phyloP scores from a whole-genome alignment of 78 protist species.

The Protostelium mycophagum region DNA sequence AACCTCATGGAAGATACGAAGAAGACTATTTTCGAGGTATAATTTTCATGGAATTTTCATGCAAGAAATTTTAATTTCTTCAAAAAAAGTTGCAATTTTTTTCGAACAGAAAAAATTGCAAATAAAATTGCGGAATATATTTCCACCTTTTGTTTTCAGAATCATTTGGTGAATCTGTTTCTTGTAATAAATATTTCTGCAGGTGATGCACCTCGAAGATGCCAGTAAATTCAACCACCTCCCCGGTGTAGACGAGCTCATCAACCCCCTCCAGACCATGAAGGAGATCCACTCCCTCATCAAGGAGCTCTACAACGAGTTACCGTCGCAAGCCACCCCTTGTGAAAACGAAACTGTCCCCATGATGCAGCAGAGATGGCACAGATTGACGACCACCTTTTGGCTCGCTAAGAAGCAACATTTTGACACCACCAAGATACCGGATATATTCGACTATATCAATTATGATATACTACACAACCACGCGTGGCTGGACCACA shows the following conservation, averaged over 20 bases:
- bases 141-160: no score
- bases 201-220: neutral
- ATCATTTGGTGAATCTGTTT: no score
- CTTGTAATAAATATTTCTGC: no score
- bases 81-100: no score
- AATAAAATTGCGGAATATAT: no score
- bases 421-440: conserved; percentile 8
- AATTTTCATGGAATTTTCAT: neutral
- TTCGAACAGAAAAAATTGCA: neutral
- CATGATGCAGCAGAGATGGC: conserved; percentile 11
- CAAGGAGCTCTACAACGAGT: neutral
- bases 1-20: neutral
- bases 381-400: neutral
- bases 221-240: conserved; percentile 1
- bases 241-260: neutral
- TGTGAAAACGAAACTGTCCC: conserved; percentile 1
- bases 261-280: neutral
- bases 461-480: conserved; percentile 9
- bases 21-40: neutral
- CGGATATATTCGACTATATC: conserved; percentile 11
- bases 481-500: neutral
- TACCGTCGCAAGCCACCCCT: neutral
- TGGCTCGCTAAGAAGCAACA: neutral
- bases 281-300: neutral
- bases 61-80: no score